Base-by-base conservation (phyloP, 257 asterid genomes). In the Solanum tarapatanum region DNA sequence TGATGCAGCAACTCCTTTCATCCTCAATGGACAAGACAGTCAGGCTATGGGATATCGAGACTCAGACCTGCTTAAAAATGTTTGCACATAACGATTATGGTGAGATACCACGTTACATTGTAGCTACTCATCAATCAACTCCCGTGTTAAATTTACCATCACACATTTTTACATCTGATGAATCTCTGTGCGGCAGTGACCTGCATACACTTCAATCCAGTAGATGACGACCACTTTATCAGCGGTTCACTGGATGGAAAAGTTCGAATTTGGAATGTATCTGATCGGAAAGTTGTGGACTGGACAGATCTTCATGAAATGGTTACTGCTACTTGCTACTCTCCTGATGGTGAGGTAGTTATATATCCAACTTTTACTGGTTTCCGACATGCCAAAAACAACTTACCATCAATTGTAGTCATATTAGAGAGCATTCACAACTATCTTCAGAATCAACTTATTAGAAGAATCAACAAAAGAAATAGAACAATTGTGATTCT, bases 1-100 rank as follows among this genome's bases (percentile, higher is more conserved):
- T 36, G 64, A 21, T 89, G 92, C 95, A 96, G 99, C 89, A 89
- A 72, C 88, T 96, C 92, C 98, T 96, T 83, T 95, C 99, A 45
- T 96, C 99, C 84, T 95, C 98, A 75, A 96, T 96, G 98, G 99
- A 96, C 91, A 96, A 93, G 89, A 95, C 96, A 14, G 99, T 96
- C 33, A 88, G 97, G 89, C 66, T 96, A 90, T 96, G 99, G 99
- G 93, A 96, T 89, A 82, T 92, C 87, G 92, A 93, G 85, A 92
- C 92, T 26, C 92, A 89, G 90, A 91, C 89, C 84, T 96, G 99
- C 88, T 84, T 96, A 92, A 96, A 95, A 93, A 92, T 90, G 90
- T 96, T 96, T 90, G 91, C 99, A 51, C 99, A 96, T 90, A 96
- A 91, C 89, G 96, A 94, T 91, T 96, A 93, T 86, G 99, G 99